Evolutionary conservation across 805 yeast species (phyloP), one percentile per base, ranked within the genome.

Genomic region (Myxozyma nipponensis): DNA sequence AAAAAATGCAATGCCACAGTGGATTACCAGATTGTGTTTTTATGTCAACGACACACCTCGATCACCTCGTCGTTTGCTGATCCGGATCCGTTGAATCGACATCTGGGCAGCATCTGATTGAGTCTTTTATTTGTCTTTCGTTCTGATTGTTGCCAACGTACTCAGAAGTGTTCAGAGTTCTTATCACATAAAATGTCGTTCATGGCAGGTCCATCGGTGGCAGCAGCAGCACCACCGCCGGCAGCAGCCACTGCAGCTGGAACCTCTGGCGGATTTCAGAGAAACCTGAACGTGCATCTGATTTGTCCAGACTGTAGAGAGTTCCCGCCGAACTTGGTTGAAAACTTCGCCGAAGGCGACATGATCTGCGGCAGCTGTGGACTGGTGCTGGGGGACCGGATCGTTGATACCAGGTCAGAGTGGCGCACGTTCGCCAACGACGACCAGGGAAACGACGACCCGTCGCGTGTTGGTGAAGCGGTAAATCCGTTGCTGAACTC

Each of bases 371-470:
- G 96, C 1, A 77, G 89, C 56, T 93, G 98, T 73, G 98, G 57
- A 2, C 74, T 93, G 50, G 98, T 91, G 1, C 77, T 93, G 22
- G 86, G 95, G 60, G 95, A 89, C 66, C 77, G 90, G 57, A 83
- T 91, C 45, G 96, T 91, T 26, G 98, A 91, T 64, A 90, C 95
- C 3, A 77, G 98, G 60, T 87, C 96, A 1, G 98, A 91, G 74
- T 91, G 98, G 98, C 86, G 98, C 74, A 93, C 98, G 1, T 91
- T 91, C 68, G 84, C 95, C 52, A 93, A 93, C 66, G 98, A 91
- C 67, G 98, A 91, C 68, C 98, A 91, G 68, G 93, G 91, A 61
- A 95, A 95, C 62, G 97, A 89, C 68, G 98, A 91, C 67, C 98
- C 98, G 3, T 83, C 93, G 59, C 98, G 98, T 86, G 98, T 91